Evolutionary conservation across 176 grass and related monocot genomes (phyloP), one percentile per base, ranked within the genome.

Genomic region (Dactylis glomerata): DNA sequence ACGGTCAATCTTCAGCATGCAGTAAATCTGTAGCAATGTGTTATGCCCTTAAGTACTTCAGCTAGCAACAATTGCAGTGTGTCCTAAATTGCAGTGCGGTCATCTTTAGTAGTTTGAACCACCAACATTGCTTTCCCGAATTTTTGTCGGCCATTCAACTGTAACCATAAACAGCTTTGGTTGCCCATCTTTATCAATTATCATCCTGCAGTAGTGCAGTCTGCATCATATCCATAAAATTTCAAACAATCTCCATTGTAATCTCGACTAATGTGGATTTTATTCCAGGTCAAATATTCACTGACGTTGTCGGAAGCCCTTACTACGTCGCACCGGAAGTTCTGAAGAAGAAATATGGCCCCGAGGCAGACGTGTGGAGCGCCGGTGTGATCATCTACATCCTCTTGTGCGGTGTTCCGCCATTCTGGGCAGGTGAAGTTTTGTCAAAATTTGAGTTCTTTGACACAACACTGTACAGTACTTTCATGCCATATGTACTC

Each of bases 311-410:
- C 16, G 95, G 95, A 22, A 97, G 95, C 77, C 95, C 95, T 23
- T 97, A 97, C 75, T 97, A 97, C 46, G 92, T 97, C 2, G 95
- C 95, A 32, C 95, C 95, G 15, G 95, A 97, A 86, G 88, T 97
- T 10, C 42, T 97, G 17, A 94, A 87, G 76, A 97, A 97, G 83
- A 87, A 84, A 81, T 97, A 97, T 59, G 95, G 95, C 40, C 92
- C 90, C 19, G 92, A 94, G 82, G 69, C 95, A 44, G 95, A 97
- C 69, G 95, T 97, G 0, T 97, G 95, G 95, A 97, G 95, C 47
- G 95, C 95, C 22, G 95, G 95, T 37, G 89, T 97, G 2, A 97
- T 97, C 54, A 93, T 97, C 24, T 97, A 97, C 90, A 97, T 97
- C 50, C 81, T 97, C 70, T 59, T 97, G 65, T 89, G 95, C 6